Conservation (phyloP, 495 filamentous ascomycete species). For the Cercophora scortea region DNA sequence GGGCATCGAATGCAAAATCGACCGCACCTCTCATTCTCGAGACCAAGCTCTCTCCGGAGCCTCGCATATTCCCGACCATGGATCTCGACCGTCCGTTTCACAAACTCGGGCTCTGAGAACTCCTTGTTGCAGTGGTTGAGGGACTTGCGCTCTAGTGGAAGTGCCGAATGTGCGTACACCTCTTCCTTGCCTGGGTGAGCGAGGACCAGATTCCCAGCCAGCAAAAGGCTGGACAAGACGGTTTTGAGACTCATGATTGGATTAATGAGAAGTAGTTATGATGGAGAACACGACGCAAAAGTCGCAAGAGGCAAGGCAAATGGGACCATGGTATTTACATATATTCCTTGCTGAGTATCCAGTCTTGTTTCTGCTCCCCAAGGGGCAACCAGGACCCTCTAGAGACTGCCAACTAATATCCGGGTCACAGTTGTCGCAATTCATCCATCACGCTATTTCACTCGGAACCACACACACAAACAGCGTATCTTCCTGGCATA, state of each 20-base stretch:
- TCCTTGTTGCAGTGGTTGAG: slow-evolving; percentile 23
- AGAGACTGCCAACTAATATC: neutral
- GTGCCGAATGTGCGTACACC: slow-evolving; percentile 15
- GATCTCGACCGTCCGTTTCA: slow-evolving; percentile 21
- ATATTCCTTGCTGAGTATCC: neutral
- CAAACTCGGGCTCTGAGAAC: slow-evolving; percentile 21
- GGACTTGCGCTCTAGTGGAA: slow-evolving; percentile 19
- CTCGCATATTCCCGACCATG: slow-evolving; percentile 19
- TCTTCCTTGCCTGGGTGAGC: slow-evolving; percentile 23
- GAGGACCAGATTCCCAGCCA: slow-evolving; percentile 17
- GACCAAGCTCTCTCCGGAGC: slow-evolving; percentile 12
- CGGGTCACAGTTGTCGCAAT: neutral
- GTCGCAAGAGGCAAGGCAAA: neutral
- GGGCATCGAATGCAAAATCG: too few species aligned
- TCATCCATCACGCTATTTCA: neutral
- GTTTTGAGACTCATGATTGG: slow-evolving; percentile 18
- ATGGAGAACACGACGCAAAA: neutral
- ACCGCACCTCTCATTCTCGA: slow-evolving; percentile 9
- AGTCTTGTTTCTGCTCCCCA: neutral
- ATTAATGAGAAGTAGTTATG: neutral
- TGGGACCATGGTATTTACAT: neutral
- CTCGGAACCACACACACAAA: neutral
- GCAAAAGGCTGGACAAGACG: slow-evolving; percentile 15
- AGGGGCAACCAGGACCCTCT: neutral
- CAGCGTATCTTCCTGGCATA: neutral